Conservation (phyloP, 345 rosid genomes). For the Zanthoxylum bungeanum region DNA sequence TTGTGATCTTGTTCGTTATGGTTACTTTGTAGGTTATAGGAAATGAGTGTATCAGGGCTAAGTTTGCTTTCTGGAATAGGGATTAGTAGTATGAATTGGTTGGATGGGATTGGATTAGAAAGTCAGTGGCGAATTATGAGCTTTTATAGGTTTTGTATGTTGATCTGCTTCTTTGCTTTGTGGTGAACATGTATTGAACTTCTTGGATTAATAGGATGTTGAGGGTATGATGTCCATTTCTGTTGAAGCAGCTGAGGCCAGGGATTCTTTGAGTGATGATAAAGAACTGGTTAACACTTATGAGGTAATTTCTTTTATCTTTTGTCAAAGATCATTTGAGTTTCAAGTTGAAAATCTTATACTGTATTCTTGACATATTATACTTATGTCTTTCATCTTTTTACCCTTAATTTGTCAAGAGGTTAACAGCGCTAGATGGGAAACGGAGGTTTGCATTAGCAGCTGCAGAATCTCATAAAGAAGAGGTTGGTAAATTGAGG, state of each 20-base stretch:
- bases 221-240: constrained; percentile 99
- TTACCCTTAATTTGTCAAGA: constrained; percentile 37
- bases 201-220: constrained; percentile 61
- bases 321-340: constrained; percentile 8
- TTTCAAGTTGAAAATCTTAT: constrained; percentile 6
- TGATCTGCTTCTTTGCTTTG: constrained; percentile 1
- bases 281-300: constrained; percentile 89
- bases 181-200: constrained; percentile 1
- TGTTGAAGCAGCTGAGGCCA: constrained; percentile 93
- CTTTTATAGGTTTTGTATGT: constrained; percentile 18
- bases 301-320: constrained; percentile 67
- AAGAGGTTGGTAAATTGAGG: constrained; percentile 95
- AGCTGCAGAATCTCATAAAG: constrained; percentile 81
- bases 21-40: constrained; percentile 1
- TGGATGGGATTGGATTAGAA: neutral
- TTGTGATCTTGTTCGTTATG: neutral
- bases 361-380: neutral
- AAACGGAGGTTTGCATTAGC: constrained; percentile 98
- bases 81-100: neutral
- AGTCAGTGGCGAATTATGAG: neutral
- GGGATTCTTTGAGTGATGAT: constrained; percentile 92
- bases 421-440: constrained; percentile 97
- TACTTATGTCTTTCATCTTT: constrained; percentile 1
- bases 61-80: neutral
- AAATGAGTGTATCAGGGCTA: neutral